A percentile compares a stretch with the other conserved stretches of the same genome.
These are phyloP conservation scores for Candida lessepsii DNA, from an alignment of 805 yeast genomes.

Conservation along the genomic window DNA sequence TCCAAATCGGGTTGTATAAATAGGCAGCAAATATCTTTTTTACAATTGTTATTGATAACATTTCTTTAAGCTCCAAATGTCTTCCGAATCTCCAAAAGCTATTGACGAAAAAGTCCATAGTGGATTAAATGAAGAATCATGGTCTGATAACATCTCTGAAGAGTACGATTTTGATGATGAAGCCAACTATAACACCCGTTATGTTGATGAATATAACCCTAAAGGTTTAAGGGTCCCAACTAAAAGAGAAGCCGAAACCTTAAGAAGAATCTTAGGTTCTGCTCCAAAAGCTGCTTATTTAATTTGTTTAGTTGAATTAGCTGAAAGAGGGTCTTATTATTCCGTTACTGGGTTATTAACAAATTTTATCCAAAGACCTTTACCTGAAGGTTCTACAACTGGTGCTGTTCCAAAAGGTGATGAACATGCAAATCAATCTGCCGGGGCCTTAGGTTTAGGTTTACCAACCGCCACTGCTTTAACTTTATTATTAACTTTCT, in stretches of 20 bases:
- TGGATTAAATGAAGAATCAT: constrained; percentile 12
- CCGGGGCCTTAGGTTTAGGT: constrained; percentile 53
- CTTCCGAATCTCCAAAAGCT: background rate
- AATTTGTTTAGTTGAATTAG: constrained; percentile 50
- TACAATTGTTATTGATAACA: background rate
- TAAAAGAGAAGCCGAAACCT: constrained; percentile 21
- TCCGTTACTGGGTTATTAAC: constrained; percentile 45
- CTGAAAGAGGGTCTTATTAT: constrained; percentile 56
- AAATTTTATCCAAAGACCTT: constrained; percentile 52
- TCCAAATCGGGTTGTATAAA: background rate
- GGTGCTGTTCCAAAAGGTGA: constrained; percentile 36
- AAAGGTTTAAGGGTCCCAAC: constrained; percentile 38
- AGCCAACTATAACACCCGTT: constrained; percentile 21
- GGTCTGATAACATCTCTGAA: constrained; percentile 16
- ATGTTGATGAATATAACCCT: constrained; percentile 35
- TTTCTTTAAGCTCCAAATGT: background rate
- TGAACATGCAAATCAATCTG: constrained; percentile 29
- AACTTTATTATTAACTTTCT: constrained; percentile 45
- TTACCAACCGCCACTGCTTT: constrained; percentile 47
- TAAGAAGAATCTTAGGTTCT: constrained; percentile 42
- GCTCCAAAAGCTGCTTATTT: constrained; percentile 51
- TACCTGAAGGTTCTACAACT: constrained; percentile 48
- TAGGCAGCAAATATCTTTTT: background rate
- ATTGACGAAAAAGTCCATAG: constrained; percentile 2
- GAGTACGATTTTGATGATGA: constrained; percentile 23